phyloP scores from a whole-genome alignment of 176 grass and related monocot species.

The Elymus sibiricus region DNA sequence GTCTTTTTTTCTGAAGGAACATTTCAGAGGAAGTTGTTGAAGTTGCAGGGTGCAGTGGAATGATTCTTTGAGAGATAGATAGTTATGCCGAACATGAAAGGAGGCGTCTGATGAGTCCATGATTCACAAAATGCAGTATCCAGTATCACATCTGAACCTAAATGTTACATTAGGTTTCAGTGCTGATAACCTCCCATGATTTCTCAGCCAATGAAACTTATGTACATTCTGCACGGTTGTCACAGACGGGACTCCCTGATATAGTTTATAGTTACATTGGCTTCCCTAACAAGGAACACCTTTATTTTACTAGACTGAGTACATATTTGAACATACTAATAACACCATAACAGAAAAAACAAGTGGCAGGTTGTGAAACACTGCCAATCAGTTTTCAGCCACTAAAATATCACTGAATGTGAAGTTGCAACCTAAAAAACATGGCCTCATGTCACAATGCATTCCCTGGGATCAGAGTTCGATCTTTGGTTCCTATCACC shows the following conservation, averaged over 20 bases:
- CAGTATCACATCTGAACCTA: not conserved
- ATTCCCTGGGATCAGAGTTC: conserved; percentile 66
- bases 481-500: conserved; percentile 18
- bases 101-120: not conserved
- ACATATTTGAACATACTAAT: not conserved
- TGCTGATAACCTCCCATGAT: not conserved
- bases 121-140: not conserved
- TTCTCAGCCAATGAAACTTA: not conserved
- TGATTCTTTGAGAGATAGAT: not conserved
- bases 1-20: not conserved
- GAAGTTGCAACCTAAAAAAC: not conserved
- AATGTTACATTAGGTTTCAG: not conserved
- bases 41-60: not conserved
- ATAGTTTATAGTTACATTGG: conserved; percentile 21
- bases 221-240: not conserved
- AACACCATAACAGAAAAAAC: not conserved
- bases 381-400: not conserved
- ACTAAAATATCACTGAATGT: not conserved
- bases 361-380: not conserved
- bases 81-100: not conserved
- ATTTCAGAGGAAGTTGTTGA: not conserved
- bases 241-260: not conserved
- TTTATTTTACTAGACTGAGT: conserved; percentile 13
- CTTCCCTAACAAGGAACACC: not conserved
- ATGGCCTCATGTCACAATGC: conserved; percentile 47